Evolutionary conservation across 495 filamentous ascomycete genomes (phyloP), one percentile per base, ranked within the genome.

Genomic region (Physcia stellaris): DNA sequence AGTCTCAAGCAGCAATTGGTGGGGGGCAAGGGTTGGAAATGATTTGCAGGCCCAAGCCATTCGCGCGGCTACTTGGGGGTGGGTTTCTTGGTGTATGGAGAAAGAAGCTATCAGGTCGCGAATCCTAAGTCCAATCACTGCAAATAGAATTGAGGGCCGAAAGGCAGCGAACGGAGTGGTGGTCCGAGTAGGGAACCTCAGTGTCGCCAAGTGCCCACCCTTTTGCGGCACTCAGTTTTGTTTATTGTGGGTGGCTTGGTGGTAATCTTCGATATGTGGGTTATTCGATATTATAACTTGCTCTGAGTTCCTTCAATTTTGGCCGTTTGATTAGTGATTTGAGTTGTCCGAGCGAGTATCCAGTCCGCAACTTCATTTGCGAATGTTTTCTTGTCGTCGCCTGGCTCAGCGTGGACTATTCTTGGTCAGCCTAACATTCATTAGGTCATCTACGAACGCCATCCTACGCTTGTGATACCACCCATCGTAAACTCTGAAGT

Each of bases 71-170:
- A 24, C 58, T 72, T 9, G 81, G 77, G 1, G 81, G 81, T 13
- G 81, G 81, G 0, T 86, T 86, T 48, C 59, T 86, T 35, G 81
- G 63, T 1, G 53, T 85, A 3, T 85, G 75, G 67, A 69, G 70
- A 38, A 71, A 58, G 37, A 67, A 59, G 57, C 43, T 17, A 30
- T 24, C 21, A 11, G 9, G 35, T 26, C 10, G 16, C 7, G 35
- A 37, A 21, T 5, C 4, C 19, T 37, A 23, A 37, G 4, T 1
- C 17, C 17, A 37, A n/a, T n/a, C n/a, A n/a, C n/a, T n/a, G n/a
- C n/a, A n/a, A n/a, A n/a, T n/a, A n/a, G n/a, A n/a, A n/a, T n/a
- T n/a, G n/a, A n/a, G n/a, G n/a, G n/a, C n/a, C n/a, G n/a, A n/a
- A n/a, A n/a, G n/a, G n/a, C n/a, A n/a, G n/a, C n/a, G n/a, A n/a